Conservation (phyloP, 2,329 filamentous ascomycete genomes). For the Hypoxylon sp. region DNA sequence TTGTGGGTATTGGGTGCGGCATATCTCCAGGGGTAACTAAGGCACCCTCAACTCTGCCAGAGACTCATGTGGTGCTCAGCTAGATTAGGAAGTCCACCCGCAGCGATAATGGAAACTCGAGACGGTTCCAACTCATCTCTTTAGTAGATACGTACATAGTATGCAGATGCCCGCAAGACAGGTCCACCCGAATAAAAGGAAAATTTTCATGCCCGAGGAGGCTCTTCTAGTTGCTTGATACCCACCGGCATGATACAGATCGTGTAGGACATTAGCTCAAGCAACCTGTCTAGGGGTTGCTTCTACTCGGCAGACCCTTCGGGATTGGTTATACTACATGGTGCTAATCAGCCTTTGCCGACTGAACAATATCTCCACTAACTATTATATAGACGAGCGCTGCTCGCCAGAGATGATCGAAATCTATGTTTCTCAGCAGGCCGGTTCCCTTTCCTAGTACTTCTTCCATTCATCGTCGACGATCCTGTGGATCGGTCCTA, state of each 20-base stretch:
- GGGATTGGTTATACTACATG: conserved; percentile 19
- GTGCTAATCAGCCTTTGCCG: conserved; percentile 13
- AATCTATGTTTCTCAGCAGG: conserved; percentile 35
- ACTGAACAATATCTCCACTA: conserved; percentile 25
- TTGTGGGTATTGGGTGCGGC: conserved; percentile 18
- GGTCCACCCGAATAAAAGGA: conserved; percentile 4
- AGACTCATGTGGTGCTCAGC: conserved; percentile 17
- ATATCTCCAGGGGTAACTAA: conserved; percentile 13
- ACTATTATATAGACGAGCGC: conserved; percentile 41
- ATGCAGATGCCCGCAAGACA: not conserved
- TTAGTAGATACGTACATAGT: not conserved
- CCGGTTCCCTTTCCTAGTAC: conserved; percentile 44
- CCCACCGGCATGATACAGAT: conserved; percentile 44
- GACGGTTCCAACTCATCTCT: conserved; percentile 25
- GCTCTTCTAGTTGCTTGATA: conserved; percentile 33
- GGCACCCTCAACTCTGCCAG: conserved; percentile 9
- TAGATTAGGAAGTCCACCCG: conserved; percentile 8
- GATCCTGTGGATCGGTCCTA: conserved; percentile 50
- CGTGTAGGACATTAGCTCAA: conserved; percentile 39
- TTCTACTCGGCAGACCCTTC: conserved; percentile 28
- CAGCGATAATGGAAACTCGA: conserved; percentile 34
- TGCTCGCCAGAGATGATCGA: conserved; percentile 29
- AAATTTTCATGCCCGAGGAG: conserved; percentile 22
- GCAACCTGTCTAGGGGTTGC: conserved; percentile 21
- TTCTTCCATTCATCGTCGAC: conserved; percentile 42